A percentile compares a stretch with the other conserved stretches of the same genome.
Evolutionary conservation across 495 filamentous ascomycete species (phyloP).

Genomic region (Beverwykella pulmonaria): DNA sequence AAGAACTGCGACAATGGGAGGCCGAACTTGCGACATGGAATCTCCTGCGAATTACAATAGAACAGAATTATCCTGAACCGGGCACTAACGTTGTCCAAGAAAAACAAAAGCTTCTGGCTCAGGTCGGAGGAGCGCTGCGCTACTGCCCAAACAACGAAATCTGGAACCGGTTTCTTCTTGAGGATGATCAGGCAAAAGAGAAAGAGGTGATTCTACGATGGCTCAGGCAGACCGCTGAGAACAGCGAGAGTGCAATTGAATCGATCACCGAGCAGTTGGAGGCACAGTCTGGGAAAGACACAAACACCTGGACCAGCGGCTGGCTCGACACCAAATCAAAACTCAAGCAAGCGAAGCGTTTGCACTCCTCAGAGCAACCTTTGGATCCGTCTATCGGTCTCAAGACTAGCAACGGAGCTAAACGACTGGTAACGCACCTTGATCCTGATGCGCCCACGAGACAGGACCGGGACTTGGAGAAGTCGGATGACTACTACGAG

Average conservation of each 20-base stretch:
- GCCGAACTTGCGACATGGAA: conserved; percentile 87
- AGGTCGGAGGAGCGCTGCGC: conserved; percentile 51
- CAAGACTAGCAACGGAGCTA: conserved; percentile 60
- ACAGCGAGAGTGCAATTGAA: conserved; percentile 68
- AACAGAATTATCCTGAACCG: conserved; percentile 51
- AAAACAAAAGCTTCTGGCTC: conserved; percentile 52
- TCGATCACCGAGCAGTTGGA: conserved; percentile 71
- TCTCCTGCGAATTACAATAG: conserved; percentile 67
- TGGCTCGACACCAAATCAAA: conserved; percentile 90
- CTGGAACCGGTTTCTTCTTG: conserved; percentile 65
- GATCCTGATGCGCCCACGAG: conserved; percentile 88
- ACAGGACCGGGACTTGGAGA: conserved; percentile 71
- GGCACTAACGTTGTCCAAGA: conserved; percentile 42
- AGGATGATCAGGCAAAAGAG: conserved; percentile 71
- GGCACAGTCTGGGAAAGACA: conserved; percentile 60
- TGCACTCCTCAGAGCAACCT: conserved; percentile 64
- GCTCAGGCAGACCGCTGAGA: conserved; percentile 72
- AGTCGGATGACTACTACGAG: conserved; percentile 82
- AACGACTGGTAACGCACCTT: conserved; percentile 79
- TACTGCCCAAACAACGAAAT: conserved; percentile 65
- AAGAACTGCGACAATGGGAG: conserved; percentile 67
- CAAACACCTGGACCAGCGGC: conserved; percentile 74
- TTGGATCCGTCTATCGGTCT: conserved; percentile 50
- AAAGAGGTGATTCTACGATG: conserved; percentile 77
- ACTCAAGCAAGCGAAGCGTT: conserved; percentile 85